These are phyloP conservation scores for Cyphellophora attinorum DNA, from an alignment of 2,329 filamentous ascomycete genomes.

Conservation along the genomic window DNA sequence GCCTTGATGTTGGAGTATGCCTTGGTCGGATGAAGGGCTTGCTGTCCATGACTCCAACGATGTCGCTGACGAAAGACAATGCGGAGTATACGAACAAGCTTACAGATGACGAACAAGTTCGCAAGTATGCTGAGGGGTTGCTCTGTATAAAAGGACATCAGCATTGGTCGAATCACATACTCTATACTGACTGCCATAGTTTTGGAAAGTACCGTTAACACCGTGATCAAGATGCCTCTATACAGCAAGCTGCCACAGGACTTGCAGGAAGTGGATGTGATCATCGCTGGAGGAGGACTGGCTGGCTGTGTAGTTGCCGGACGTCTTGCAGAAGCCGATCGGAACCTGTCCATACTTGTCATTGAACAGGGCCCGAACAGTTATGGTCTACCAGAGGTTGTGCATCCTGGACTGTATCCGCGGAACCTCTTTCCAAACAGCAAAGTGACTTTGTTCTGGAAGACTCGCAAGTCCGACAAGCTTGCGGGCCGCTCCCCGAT, in stretches of 20 bases:
- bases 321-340: constrained; percentile 42
- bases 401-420: constrained; percentile 42
- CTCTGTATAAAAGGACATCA: too few relatives aligned
- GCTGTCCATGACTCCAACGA: too few relatives aligned
- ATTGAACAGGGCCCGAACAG: constrained; percentile 47
- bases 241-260: constrained; percentile 1
- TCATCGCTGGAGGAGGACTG: constrained; percentile 30
- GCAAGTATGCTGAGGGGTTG: too few relatives aligned
- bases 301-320: constrained; percentile 42
- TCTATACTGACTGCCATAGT: too few relatives aligned
- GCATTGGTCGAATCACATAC: too few relatives aligned
- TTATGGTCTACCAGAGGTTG: constrained; percentile 39
- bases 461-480: constrained; percentile 33
- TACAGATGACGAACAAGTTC: too few relatives aligned
- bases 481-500: constrained; percentile 21
- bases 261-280: constrained; percentile 3
- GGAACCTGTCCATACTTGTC: constrained; percentile 40
- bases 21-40: too few relatives aligned
- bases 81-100: too few relatives aligned
- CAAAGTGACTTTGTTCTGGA: constrained; percentile 44
- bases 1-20: too few relatives aligned
- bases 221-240: not conserved
- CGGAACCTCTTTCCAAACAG: constrained; percentile 38
- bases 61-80: too few relatives aligned
- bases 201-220: not conserved